Percentiles rank a stretch among this genome's conserved stretches.
Evolutionary conservation across 805 yeast genomes (phyloP).

Genomic region (Saccharomyces paradoxus): DNA sequence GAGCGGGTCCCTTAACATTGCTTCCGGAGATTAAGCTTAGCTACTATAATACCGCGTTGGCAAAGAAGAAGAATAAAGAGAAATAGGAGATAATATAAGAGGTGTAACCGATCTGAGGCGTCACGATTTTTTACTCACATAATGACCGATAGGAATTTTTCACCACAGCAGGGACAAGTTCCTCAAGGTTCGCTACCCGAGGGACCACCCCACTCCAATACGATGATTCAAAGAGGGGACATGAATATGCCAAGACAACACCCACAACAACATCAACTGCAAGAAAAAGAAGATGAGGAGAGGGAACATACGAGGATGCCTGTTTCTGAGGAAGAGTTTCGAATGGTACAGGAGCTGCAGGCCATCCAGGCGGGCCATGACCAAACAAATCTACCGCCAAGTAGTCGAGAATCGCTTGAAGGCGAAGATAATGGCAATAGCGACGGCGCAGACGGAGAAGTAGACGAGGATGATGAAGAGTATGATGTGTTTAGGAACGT

Average conservation of each 20-base stretch:
- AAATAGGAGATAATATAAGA: neutral
- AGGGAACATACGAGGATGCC: neutral
- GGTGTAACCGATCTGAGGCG: neutral
- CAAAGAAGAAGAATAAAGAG: neutral
- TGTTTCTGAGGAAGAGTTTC: neutral
- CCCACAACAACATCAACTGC: constrained; percentile 5
- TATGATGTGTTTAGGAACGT: constrained; percentile 72
- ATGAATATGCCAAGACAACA: constrained; percentile 1
- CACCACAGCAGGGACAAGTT: neutral
- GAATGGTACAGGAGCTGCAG: neutral
- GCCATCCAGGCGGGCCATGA: neutral
- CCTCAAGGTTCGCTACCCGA: neutral
- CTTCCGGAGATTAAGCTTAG: neutral
- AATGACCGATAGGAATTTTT: neutral
- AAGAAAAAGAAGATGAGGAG: constrained; percentile 1
- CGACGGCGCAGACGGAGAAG: neutral
- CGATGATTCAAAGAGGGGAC: neutral
- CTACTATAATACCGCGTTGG: neutral
- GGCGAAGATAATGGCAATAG: neutral
- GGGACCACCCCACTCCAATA: neutral
- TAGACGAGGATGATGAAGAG: constrained; percentile 28
- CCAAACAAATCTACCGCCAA: neutral
- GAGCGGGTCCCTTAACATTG: neutral
- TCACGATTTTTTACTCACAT: neutral
- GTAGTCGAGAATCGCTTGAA: neutral